Conservation (phyloP, 2,329 filamentous ascomycete genomes). For the Arthrocladium fulminans region DNA sequence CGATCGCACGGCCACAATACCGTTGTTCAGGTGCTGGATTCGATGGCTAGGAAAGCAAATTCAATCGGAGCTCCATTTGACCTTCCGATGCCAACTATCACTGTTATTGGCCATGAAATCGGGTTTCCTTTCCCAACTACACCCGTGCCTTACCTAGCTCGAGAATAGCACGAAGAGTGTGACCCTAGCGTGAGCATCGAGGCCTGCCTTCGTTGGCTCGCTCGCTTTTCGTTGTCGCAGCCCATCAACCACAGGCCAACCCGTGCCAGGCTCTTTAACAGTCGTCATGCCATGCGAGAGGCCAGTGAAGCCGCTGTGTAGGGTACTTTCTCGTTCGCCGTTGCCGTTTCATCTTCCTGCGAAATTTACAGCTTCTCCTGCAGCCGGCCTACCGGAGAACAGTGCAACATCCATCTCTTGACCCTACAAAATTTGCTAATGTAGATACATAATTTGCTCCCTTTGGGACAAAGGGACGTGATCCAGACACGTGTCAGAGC, state of each 20-base stretch:
- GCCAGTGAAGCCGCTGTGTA: background rate
- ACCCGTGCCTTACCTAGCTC: background rate
- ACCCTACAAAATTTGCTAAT: no score
- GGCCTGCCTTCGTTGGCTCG: background rate
- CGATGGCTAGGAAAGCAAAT: background rate
- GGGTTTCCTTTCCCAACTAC: background rate
- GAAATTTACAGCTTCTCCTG: background rate
- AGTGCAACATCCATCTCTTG: no score
- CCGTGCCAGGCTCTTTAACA: background rate
- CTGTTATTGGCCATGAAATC: background rate
- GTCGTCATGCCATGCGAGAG: background rate
- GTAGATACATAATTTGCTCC: no score
- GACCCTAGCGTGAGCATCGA: background rate
- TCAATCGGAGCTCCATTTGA: background rate
- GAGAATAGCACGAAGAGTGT: background rate
- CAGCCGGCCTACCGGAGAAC: no score
- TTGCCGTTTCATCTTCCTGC: background rate
- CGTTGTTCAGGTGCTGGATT: background rate
- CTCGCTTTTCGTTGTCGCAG: background rate
- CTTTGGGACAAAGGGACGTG: no score
- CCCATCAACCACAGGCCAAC: background rate
- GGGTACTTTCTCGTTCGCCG: background rate
- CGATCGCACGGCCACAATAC: background rate
- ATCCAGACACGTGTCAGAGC: no score
- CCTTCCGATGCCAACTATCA: background rate